Conservation (phyloP, 108 stramenopile genomes). For the Skeletonema marinoi region DNA sequence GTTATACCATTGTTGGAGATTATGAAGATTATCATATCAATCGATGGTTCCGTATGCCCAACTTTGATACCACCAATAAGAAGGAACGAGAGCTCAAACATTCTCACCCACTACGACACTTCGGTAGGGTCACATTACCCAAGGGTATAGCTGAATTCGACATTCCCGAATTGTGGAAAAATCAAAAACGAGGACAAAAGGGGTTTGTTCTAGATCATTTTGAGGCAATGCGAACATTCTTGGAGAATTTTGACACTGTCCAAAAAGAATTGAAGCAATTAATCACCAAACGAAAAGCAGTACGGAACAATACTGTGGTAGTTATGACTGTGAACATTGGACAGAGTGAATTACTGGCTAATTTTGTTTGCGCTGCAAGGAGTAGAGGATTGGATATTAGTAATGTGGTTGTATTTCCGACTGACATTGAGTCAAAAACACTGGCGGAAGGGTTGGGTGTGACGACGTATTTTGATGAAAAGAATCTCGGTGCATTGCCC, state of each 20-base stretch:
- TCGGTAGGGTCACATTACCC: conserved; percentile 31
- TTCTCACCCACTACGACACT: conserved; percentile 36
- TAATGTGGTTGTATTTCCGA: conserved; percentile 47
- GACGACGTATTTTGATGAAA: conserved; percentile 36
- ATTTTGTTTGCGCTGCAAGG: conserved; percentile 76
- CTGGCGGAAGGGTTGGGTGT: conserved; percentile 37
- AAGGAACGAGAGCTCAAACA: conserved; percentile 25
- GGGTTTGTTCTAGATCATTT: conserved; percentile 42
- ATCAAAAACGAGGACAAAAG: conserved; percentile 16
- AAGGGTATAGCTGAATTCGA: conserved; percentile 32
- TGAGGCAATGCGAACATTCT: conserved; percentile 29
- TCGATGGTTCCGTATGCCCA: conserved; percentile 40
- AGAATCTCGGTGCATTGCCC: conserved; percentile 41
- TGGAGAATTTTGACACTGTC: conserved; percentile 46
- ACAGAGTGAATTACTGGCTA: conserved; percentile 75
- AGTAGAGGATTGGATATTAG: conserved; percentile 49
- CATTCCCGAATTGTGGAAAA: conserved; percentile 27
- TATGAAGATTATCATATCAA: conserved; percentile 56
- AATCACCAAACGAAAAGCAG: conserved; percentile 21
- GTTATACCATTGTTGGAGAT: conserved; percentile 27
- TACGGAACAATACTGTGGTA: conserved; percentile 64
- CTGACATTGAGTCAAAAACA: conserved; percentile 31
- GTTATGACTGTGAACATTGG: conserved; percentile 85
- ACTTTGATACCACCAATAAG: conserved; percentile 14
- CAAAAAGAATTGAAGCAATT: conserved; percentile 31